phyloP scores from a whole-genome alignment of 495 filamentous ascomycete genomes.

The Tuber calosporum region DNA sequence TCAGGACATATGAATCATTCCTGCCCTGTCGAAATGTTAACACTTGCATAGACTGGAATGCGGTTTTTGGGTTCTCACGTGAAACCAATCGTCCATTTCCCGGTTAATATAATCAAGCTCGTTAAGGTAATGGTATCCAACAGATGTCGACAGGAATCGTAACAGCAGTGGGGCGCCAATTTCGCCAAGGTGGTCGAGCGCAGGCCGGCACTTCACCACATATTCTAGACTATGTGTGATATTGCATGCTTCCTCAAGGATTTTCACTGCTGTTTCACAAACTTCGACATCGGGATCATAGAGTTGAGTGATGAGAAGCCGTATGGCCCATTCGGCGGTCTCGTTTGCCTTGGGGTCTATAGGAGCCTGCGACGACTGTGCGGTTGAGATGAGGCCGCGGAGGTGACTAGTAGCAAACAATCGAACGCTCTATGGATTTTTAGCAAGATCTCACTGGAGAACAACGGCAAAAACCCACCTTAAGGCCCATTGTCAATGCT shows the following conservation, averaged over 20 bases:
- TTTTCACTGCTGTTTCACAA: slow-evolving; percentile 90
- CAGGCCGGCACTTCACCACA: slow-evolving; percentile 92
- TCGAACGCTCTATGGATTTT: slow-evolving; percentile 31
- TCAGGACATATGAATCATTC: slow-evolving; percentile 85
- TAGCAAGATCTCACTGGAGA: slow-evolving; percentile 5
- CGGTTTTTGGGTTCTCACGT: slow-evolving; percentile 42
- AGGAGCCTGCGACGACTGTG: slow-evolving; percentile 25
- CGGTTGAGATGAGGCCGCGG: slow-evolving; percentile 35
- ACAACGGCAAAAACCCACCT: slow-evolving; percentile 45
- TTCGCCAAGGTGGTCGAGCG: slow-evolving; percentile 89
- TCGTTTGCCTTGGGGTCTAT: slow-evolving; percentile 34
- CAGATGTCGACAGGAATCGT: slow-evolving; percentile 82
- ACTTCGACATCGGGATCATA: slow-evolving; percentile 97
- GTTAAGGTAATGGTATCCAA: slow-evolving; percentile 95
- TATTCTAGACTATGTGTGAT: slow-evolving; percentile 80
- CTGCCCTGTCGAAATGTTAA: slow-evolving; percentile 52
- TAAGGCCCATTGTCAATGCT: slow-evolving; percentile 81
- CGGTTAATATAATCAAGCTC: slow-evolving; percentile 96
- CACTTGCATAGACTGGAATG: background rate
- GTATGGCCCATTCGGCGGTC: slow-evolving; percentile 86
- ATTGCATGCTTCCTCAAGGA: slow-evolving; percentile 95
- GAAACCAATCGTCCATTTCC: slow-evolving; percentile 99
- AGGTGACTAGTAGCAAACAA: slow-evolving; percentile 42
- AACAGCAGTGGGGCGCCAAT: slow-evolving; percentile 91
- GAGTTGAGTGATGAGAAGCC: slow-evolving; percentile 88